Evolutionary conservation across 2,329 filamentous ascomycete genomes (phyloP).

Genomic region (Verticillium zaregamsianum): DNA sequence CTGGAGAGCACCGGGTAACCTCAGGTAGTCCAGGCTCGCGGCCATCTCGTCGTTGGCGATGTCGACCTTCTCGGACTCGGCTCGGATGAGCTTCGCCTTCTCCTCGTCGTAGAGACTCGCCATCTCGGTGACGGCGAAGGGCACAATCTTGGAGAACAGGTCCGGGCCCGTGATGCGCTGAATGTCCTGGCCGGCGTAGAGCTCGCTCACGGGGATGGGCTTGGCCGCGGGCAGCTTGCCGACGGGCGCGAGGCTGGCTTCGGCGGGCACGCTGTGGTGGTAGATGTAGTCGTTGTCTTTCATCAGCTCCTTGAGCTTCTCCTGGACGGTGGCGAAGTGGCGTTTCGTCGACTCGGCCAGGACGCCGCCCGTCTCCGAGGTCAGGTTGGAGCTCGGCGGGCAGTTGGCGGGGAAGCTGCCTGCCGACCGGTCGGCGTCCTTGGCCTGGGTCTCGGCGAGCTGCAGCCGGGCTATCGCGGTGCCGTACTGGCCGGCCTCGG

Average conservation of each 20-base stretch:
- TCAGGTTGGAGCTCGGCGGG: slow-evolving; percentile 77
- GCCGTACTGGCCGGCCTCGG: slow-evolving; percentile 83
- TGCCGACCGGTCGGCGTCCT: slow-evolving; percentile 72
- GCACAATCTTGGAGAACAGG: slow-evolving; percentile 94
- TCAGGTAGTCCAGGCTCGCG: slow-evolving; percentile 88
- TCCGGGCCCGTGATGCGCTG: slow-evolving; percentile 95
- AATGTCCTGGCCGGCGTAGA: slow-evolving; percentile 96
- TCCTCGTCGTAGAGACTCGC: slow-evolving; percentile 98
- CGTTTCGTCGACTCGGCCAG: slow-evolving; percentile 81
- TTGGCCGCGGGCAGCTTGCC: slow-evolving; percentile 93
- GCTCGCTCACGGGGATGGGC: slow-evolving; percentile 91
- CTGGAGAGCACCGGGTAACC: slow-evolving; percentile 82
- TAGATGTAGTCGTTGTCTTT: slow-evolving; percentile 99
- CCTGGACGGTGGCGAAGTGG: slow-evolving; percentile 75
- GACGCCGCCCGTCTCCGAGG: slow-evolving; percentile 69
- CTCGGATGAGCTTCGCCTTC: slow-evolving; percentile 91
- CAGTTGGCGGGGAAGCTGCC: slow-evolving; percentile 76
- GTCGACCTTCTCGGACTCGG: slow-evolving; percentile 90
- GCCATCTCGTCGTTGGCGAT: slow-evolving; percentile 94
- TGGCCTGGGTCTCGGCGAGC: slow-evolving; percentile 71
- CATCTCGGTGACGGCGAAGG: slow-evolving; percentile 91
- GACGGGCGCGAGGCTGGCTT: slow-evolving; percentile 76
- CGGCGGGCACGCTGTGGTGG: slow-evolving; percentile 83
- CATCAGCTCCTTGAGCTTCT: slow-evolving; percentile 68
- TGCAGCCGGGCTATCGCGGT: slow-evolving; percentile 79